Percentiles rank a stretch among this genome's conserved stretches.
phyloP scores from a whole-genome alignment of 2,329 filamentous ascomycete genomes.

The Talaromyces sp. region DNA sequence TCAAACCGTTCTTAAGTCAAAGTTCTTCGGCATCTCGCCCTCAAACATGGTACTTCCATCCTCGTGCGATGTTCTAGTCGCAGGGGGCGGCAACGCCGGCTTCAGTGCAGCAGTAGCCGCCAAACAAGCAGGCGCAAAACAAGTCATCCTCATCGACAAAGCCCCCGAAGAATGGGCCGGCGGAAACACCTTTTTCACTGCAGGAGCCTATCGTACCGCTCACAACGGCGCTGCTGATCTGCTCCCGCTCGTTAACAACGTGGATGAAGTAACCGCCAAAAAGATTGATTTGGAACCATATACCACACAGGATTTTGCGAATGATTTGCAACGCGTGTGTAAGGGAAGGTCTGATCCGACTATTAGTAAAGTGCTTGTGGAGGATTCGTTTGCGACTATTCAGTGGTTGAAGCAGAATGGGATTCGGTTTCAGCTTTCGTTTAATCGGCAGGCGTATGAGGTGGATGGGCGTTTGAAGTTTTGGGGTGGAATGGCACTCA shows the following conservation, averaged over 20 bases:
- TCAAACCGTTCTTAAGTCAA: not conserved
- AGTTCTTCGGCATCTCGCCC: accelerated
- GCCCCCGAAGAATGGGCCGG: conserved; percentile 59
- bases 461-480: conserved; percentile 62
- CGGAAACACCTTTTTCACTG: conserved; percentile 66
- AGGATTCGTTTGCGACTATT: conserved; percentile 52
- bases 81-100: conserved; percentile 65
- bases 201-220: conserved; percentile 60
- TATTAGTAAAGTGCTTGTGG: conserved; percentile 52
- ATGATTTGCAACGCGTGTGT: conserved; percentile 59
- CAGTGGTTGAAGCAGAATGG: conserved; percentile 59
- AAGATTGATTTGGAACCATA: conserved; percentile 62
- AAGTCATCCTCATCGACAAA: conserved; percentile 60
- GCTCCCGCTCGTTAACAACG: conserved; percentile 62
- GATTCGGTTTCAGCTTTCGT: conserved; percentile 59
- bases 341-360: conserved; percentile 52
- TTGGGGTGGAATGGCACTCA: conserved; percentile 65
- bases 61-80: conserved; percentile 48
- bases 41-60: conserved; percentile 21
- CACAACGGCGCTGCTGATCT: conserved; percentile 58
- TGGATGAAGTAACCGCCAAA: conserved; percentile 45
- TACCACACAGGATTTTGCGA: conserved; percentile 52
- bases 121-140: conserved; percentile 45
- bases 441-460: conserved; percentile 65
- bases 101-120: conserved; percentile 61